Evolutionary conservation across 208 protist genomes (phyloP).

Genomic region (Tetramitus jugosus): DNA sequence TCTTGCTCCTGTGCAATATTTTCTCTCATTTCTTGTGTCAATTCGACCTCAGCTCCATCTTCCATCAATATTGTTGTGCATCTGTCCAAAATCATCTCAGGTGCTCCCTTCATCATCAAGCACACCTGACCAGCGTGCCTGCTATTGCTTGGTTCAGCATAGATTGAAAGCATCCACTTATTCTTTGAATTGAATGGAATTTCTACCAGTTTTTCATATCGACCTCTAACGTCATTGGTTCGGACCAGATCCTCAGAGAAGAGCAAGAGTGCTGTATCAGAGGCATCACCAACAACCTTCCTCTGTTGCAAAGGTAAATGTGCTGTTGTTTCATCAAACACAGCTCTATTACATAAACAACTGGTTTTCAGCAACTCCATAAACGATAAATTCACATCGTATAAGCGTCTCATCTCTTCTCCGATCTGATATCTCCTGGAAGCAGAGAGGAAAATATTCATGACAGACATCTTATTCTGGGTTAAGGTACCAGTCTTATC

Average conservation of each 20-base stretch:
- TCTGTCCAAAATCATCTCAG: not conserved
- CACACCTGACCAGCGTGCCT: not conserved
- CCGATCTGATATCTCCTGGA: not conserved
- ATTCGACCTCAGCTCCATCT: not conserved
- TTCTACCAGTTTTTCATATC: not conserved
- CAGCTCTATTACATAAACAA: conserved; percentile 10
- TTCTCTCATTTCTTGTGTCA: not conserved
- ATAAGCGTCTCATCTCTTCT: not conserved
- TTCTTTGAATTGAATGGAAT: no score
- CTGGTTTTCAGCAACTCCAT: not conserved
- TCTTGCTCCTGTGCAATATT: conserved; percentile 32
- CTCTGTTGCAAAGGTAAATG: not conserved
- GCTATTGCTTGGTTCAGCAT: conserved; percentile 32
- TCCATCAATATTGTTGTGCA: not conserved
- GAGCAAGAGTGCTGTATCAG: not conserved
- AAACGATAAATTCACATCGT: not conserved
- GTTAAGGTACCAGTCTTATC: conserved; percentile 80
- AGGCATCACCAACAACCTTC: not conserved
- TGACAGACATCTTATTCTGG: conserved; percentile 63
- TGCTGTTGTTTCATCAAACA: not conserved
- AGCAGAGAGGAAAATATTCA: conserved; percentile 19
- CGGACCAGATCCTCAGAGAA: not conserved
- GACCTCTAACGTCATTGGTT: not conserved
- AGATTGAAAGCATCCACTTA: conserved; percentile 39
- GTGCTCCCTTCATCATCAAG: conserved; percentile 8